Conservation (phyloP, 192 early-diverging fungal genomes). For the Backusella mclennaniae region DNA sequence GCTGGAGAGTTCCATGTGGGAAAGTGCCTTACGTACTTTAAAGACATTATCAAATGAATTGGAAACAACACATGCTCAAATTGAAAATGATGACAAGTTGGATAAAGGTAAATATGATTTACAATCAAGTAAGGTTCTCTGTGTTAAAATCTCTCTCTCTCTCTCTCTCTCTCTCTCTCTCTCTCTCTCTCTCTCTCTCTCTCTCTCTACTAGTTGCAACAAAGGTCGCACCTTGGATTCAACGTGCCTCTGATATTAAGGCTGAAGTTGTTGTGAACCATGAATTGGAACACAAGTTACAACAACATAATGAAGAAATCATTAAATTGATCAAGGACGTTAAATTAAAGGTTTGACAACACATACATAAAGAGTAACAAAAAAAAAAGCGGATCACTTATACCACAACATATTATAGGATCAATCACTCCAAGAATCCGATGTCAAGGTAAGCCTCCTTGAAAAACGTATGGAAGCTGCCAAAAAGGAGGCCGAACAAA, state of each 20-base stretch:
- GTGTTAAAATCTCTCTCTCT: background rate
- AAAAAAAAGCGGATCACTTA: background rate
- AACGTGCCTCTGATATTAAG: conserved; percentile 76
- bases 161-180: no score
- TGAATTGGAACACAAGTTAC: conserved; percentile 76
- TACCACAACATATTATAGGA: conserved; percentile 71
- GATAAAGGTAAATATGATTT: conserved; percentile 41
- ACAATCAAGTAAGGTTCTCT: no score
- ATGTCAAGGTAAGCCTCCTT: conserved; percentile 77
- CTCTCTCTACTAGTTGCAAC: conserved; percentile 37
- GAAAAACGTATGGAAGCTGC: conserved; percentile 74
- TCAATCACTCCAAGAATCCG: conserved; percentile 71
- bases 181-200: background rate
- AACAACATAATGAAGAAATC: conserved; percentile 78
- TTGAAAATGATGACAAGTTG: conserved; percentile 52
- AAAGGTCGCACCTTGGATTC: conserved; percentile 73
- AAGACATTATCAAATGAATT: conserved; percentile 47
- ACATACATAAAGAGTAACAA: no score
- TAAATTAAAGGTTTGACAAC: conserved; percentile 59
- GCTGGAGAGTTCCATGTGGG: conserved; percentile 59
- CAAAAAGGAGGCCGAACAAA: conserved; percentile 65
- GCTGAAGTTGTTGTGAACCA: conserved; percentile 75
- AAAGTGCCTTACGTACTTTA: conserved; percentile 50
- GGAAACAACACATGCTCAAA: conserved; percentile 39
- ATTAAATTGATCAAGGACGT: conserved; percentile 73